phyloP scores from a whole-genome alignment of 805 yeast species.

The Alloascoidea africana region DNA sequence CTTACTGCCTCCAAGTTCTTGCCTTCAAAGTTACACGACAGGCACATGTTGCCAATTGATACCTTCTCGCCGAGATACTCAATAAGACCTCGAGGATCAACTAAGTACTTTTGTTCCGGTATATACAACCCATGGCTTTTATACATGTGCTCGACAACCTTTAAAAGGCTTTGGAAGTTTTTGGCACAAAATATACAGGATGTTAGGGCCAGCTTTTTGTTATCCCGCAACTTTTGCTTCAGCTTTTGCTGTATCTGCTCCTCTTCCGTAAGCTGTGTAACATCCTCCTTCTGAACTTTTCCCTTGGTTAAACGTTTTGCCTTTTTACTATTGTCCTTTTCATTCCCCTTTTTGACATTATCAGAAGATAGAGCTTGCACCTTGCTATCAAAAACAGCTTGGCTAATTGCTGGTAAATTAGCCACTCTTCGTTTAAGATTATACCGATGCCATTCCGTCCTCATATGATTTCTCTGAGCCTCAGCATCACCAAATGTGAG shows the following conservation, averaged over 20 bases:
- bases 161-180: conserved; percentile 36
- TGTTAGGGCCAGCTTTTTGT: conserved; percentile 31
- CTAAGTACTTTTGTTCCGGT: conserved; percentile 65
- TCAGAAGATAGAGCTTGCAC: conserved; percentile 24
- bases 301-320: neutral
- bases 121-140: conserved; percentile 70
- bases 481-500: conserved; percentile 72
- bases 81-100: conserved; percentile 59
- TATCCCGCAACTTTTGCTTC: conserved; percentile 22
- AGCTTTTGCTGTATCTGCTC: conserved; percentile 22
- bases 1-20: conserved; percentile 70
- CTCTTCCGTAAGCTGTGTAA: conserved; percentile 21
- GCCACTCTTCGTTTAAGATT: conserved; percentile 91
- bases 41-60: conserved; percentile 71
- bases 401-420: conserved; percentile 53
- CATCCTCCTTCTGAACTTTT: conserved; percentile 10
- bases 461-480: conserved; percentile 86
- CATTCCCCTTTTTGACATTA: conserved; percentile 4
- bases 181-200: conserved; percentile 45
- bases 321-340: neutral
- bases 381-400: conserved; percentile 58
- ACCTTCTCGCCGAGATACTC: conserved; percentile 64
- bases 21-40: conserved; percentile 79
- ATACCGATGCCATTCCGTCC: conserved; percentile 96
- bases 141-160: conserved; percentile 64